Evolutionary conservation across 495 filamentous ascomycete genomes (phyloP).

Genomic region (Eremomyces bilateralis): DNA sequence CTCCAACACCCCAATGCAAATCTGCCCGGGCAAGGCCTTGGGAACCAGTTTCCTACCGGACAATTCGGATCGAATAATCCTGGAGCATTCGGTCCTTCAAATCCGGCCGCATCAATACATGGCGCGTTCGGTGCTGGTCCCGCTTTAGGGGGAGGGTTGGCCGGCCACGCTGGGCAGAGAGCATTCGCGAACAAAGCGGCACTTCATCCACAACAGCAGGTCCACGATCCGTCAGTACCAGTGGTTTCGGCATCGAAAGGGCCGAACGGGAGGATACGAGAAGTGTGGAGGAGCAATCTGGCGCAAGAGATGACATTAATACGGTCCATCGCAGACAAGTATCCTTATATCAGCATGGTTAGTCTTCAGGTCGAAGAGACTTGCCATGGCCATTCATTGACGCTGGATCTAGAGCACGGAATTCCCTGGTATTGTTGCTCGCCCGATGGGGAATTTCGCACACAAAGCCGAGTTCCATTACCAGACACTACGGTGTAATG

Average conservation of each 20-base stretch:
- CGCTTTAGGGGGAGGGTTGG: conserved; percentile 43
- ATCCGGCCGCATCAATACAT: background rate
- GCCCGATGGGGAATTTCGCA: conserved; percentile 81
- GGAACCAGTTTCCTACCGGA: conserved; percentile 34
- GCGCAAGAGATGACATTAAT: conserved; percentile 71
- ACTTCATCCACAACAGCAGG: conserved; percentile 41
- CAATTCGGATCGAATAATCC: conserved; percentile 32
- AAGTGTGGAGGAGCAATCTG: conserved; percentile 85
- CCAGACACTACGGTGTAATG: conserved; percentile 90
- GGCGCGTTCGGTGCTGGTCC: conserved; percentile 15
- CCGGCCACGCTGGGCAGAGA: conserved; percentile 74
- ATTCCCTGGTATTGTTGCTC: conserved; percentile 86
- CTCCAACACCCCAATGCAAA: conserved; percentile 17
- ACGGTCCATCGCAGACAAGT: conserved; percentile 62
- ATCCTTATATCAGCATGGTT: conserved; percentile 94
- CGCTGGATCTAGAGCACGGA: conserved; percentile 45
- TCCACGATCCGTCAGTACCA: conserved; percentile 16
- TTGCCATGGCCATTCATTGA: conserved; percentile 3
- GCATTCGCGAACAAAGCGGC: conserved; percentile 60
- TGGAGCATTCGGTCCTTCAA: background rate
- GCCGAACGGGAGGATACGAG: conserved; percentile 58
- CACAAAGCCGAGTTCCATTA: conserved; percentile 97
- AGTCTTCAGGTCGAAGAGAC: conserved; percentile 11
- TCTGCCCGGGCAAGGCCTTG: conserved; percentile 37
- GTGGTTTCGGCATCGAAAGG: conserved; percentile 14